A percentile compares a stretch with the other conserved stretches of the same genome.
phyloP scores from a whole-genome alignment of 495 filamentous ascomycete genomes.

The Beverwykella pulmonaria region DNA sequence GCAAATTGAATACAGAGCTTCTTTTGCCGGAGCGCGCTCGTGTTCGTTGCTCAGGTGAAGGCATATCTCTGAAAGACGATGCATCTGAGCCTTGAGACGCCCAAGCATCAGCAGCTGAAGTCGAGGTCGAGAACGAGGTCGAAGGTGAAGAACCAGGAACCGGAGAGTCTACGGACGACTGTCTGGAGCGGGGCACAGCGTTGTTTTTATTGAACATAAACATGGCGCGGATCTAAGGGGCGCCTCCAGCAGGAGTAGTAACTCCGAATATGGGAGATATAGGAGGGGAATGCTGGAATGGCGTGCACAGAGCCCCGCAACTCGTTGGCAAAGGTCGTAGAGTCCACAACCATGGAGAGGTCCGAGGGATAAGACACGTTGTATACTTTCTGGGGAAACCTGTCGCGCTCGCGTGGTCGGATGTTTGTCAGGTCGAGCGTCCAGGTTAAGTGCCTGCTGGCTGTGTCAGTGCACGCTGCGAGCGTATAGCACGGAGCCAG shows the following conservation, averaged over 20 bases:
- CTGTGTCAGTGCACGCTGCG: slow-evolving; percentile 27
- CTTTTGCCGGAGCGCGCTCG: slow-evolving; percentile 26
- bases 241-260: slow-evolving; percentile 4
- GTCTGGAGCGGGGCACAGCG: slow-evolving; percentile 28
- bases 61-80: slow-evolving; percentile 28
- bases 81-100: slow-evolving; percentile 30
- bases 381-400: slow-evolving; percentile 33
- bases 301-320: slow-evolving; percentile 32
- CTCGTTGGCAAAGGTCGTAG: slow-evolving; percentile 19
- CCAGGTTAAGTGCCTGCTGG: slow-evolving; percentile 23
- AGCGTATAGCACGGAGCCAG: not conserved
- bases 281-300: slow-evolving; percentile 22
- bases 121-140: slow-evolving; percentile 21
- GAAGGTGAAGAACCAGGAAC: slow-evolving; percentile 27
- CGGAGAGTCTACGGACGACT: slow-evolving; percentile 35
- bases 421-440: slow-evolving; percentile 19
- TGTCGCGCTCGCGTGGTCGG: slow-evolving; percentile 30
- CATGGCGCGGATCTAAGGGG: slow-evolving; percentile 29
- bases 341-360: slow-evolving; percentile 33
- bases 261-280: slow-evolving; percentile 23
- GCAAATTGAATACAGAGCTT: slow-evolving; percentile 37
- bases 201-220: slow-evolving; percentile 38
- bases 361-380: slow-evolving; percentile 24
- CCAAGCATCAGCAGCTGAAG: slow-evolving; percentile 20
- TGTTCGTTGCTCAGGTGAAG: slow-evolving; percentile 29